Base-by-base conservation (phyloP, 1,284 basidiomycete genomes). In the Boletus semigastroideus region DNA sequence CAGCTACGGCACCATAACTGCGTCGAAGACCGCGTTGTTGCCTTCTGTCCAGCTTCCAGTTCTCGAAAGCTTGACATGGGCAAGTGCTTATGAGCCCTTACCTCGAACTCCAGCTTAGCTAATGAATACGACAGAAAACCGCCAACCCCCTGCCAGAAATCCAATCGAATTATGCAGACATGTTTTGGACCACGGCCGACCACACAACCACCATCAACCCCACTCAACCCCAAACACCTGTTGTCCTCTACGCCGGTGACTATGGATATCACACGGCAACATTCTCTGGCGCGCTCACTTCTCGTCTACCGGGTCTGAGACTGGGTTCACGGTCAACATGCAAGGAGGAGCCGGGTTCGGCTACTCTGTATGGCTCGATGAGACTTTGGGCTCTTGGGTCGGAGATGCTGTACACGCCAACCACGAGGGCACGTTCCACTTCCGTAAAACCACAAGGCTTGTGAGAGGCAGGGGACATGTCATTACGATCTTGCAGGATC, bases 181-280 rank as follows among this genome's bases (percentile, higher is more conserved):
- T 57, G 2, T 56, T 54, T 31, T 78, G 72, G 76, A 72, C 71
- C 5, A 62, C 63, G n/a, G 75, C 75, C 8, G 52, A 74, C 55
- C 66, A 68, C 42, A 72, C 59, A 5, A 68, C 60, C 17, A 74
- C 73, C 3, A 61, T 71, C 42, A 77, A 75, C 50, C 72, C 75
- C n/a, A 66, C 59, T 25, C 50, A 53, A 14, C 68, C 64, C 12
- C 59, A 59, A 10, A 74, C 75, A 2, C 59, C 71, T 17, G 70
- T 74, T 10, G 70, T 77, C 37, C 73, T 82, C 11, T 79, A 75
- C 45, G 74, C 77, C 0, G 74, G 76, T 42, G 77, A 80, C 39
- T 83, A 82, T 56, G 79, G 78, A 5, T 82, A 72, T 56, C 80
- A 81, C 56, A 77, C 73, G 80, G 79, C n/a, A 78, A 78, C 56